phyloP scores from a whole-genome alignment of 345 rosid genomes.

The Linum trigynum region DNA sequence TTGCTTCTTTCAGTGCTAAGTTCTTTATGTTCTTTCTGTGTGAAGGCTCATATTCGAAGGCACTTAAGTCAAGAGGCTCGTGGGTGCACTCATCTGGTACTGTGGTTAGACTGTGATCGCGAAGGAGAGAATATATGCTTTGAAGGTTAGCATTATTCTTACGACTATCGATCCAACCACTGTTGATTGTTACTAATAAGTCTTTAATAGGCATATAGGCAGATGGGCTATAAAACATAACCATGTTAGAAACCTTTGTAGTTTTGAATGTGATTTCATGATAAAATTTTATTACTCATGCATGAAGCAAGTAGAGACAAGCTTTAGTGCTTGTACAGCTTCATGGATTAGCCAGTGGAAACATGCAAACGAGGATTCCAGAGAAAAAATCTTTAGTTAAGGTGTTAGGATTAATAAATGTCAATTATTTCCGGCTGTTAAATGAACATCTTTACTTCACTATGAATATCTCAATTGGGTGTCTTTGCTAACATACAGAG shows the following conservation, averaged over 20 bases:
- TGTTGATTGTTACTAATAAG: not conserved
- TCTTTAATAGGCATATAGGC: not conserved
- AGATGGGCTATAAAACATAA: not conserved
- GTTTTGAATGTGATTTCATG: not conserved
- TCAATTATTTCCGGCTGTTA: too few species aligned
- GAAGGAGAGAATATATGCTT: conserved; percentile 98
- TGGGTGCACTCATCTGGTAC: conserved; percentile 68
- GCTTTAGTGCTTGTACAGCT: too few species aligned
- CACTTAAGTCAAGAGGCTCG: conserved; percentile 89
- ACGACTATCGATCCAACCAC: not conserved
- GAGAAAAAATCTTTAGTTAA: too few species aligned
- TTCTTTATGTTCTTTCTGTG: conserved; percentile 15
- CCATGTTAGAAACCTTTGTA: not conserved
- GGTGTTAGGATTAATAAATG: too few species aligned
- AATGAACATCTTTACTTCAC: not conserved
- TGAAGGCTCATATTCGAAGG: conserved; percentile 69
- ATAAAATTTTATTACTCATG: not conserved
- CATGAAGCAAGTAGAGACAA: not conserved
- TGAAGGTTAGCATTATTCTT: conserved; percentile 47
- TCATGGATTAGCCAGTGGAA: too few species aligned
- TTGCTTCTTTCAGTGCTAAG: not conserved
- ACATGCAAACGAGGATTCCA: too few species aligned
- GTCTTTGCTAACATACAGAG: not conserved
- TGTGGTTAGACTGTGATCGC: conserved; percentile 97
- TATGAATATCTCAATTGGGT: too few species aligned